Conservation (phyloP, 192 early-diverging fungal species). For the Coemansia umbellata region DNA sequence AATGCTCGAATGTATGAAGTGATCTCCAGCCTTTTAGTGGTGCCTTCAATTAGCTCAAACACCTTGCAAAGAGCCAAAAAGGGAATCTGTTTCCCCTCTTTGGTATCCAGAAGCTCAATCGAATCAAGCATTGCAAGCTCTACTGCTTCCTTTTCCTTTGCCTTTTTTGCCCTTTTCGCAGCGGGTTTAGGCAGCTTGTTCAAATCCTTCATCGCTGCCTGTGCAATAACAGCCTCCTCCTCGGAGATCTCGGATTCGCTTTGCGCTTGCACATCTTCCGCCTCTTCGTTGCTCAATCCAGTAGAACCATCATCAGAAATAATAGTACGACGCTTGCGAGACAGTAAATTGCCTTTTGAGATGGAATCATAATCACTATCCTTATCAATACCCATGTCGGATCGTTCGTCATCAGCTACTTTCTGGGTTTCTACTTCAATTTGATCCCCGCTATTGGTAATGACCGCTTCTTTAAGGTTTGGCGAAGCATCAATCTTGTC, state of each 20-base stretch:
- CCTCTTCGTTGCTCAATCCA: background rate
- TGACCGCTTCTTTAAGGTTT: no score
- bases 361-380: background rate
- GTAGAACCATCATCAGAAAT: constrained; percentile 12
- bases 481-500: no score
- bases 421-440: background rate
- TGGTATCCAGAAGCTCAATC: constrained; percentile 27
- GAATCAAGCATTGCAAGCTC: constrained; percentile 3
- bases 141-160: background rate
- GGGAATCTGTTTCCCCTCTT: constrained; percentile 51
- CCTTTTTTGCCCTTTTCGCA: constrained; percentile 21
- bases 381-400: background rate
- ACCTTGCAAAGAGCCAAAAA: constrained; percentile 86
- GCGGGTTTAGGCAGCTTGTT: constrained; percentile 1
- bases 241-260: background rate
- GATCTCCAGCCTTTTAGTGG: constrained; percentile 70
- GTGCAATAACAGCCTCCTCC: background rate
- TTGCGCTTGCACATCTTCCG: background rate
- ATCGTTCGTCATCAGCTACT: background rate
- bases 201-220: background rate
- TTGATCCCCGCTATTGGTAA: no score
- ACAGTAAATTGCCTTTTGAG: no score
- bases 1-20: constrained; percentile 34
- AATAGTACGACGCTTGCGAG: constrained; percentile 12
- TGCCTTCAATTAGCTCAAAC: constrained; percentile 83